phyloP scores from a whole-genome alignment of 2,329 filamentous ascomycete species.

The Tolypocladium album region DNA sequence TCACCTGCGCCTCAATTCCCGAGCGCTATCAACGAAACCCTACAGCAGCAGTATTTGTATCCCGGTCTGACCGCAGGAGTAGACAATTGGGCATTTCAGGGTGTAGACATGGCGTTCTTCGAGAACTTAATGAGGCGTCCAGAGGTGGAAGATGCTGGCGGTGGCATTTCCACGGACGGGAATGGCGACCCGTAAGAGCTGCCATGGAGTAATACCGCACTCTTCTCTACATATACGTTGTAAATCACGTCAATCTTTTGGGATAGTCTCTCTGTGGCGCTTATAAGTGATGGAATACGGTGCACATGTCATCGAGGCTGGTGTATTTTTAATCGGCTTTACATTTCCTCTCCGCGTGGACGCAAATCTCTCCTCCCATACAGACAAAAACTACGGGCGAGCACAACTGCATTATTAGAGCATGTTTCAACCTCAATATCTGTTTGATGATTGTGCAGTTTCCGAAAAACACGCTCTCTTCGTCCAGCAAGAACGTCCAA shows the following conservation, averaged over 20 bases:
- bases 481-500: too few species aligned
- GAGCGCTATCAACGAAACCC: not conserved
- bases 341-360: not conserved
- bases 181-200: too few species aligned
- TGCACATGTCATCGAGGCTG: too few species aligned
- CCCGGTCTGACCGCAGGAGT: conserved; percentile 1
- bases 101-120: conserved; percentile 7
- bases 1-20: not conserved
- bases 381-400: too few species aligned
- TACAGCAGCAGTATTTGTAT: not conserved
- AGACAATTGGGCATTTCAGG: conserved; percentile 7
- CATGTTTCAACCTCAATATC: too few species aligned
- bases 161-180: not conserved
- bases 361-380: not conserved
- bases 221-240: not conserved
- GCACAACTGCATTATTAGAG: too few species aligned
- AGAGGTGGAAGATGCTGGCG: not conserved
- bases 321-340: too few species aligned
- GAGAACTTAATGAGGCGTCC: conserved; percentile 3
- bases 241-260: not conserved
- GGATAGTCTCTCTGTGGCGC: too few species aligned
- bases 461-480: too few species aligned
- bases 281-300: too few species aligned
- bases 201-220: too few species aligned
- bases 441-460: too few species aligned